Evolutionary conservation across 2,329 filamentous ascomycete species (phyloP).

Genomic region (Fusarium nygamai): DNA sequence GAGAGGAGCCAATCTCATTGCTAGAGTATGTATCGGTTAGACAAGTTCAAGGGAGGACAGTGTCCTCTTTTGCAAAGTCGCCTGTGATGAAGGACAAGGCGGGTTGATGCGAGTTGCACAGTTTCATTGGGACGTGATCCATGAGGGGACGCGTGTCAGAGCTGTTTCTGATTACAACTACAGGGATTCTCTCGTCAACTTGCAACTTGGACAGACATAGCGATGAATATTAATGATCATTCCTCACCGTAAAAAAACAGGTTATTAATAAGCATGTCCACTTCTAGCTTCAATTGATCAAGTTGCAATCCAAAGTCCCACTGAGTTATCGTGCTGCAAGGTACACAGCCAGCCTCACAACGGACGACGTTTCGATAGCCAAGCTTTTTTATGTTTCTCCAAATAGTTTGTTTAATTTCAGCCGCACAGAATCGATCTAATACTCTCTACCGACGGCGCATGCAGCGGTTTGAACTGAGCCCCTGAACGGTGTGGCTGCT

Average conservation of each 20-base stretch:
- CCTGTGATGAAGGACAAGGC: background rate
- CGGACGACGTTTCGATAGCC: conserved; percentile 1
- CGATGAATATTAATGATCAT: background rate
- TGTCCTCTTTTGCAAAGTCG: conserved; percentile 7
- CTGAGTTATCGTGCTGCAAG: conserved; percentile 2
- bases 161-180: conserved; percentile 26
- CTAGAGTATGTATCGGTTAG: conserved; percentile 10
- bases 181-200: conserved; percentile 4
- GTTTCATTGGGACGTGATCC: conserved; percentile 27
- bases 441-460: background rate
- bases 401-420: conserved; percentile 1
- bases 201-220: background rate
- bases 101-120: background rate
- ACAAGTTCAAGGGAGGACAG: conserved; percentile 26
- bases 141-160: conserved; percentile 41
- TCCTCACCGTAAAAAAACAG: background rate
- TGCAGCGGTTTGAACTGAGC: conserved; percentile 2
- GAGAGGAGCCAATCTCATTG: conserved; percentile 6
- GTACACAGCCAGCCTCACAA: background rate
- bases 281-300: conserved; percentile 9
- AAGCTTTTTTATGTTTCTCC: conserved; percentile 3
- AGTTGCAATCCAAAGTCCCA: conserved; percentile 21
- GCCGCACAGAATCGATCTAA: conserved; percentile 2
- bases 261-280: background rate
- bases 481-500: conserved; percentile 40